Percentiles rank a stretch among this genome's conserved stretches.
phyloP scores from a whole-genome alignment of 768 basidiomycete species.

The Pleurotus eryngii region DNA sequence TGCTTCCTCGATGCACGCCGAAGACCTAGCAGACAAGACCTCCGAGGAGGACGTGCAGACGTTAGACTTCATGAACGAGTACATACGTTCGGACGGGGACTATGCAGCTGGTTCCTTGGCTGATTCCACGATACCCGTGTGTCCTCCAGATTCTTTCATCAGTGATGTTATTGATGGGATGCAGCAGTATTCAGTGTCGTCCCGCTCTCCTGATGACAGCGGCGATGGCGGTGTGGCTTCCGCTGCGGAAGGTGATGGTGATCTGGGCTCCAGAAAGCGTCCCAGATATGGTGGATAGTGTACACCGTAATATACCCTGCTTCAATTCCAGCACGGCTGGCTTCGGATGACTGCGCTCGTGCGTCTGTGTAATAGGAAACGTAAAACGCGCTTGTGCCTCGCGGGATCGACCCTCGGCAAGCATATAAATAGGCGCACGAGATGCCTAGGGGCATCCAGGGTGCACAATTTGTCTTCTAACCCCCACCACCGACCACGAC shows the following conservation, averaged over 20 bases:
- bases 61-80: neutral
- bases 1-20: too few relatives aligned
- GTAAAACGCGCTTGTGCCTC: neutral
- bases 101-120: neutral
- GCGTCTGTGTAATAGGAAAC: constrained; percentile 7
- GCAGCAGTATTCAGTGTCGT: neutral
- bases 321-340: neutral
- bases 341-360: neutral
- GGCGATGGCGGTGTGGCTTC: neutral
- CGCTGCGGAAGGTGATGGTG: neutral
- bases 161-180: too few relatives aligned
- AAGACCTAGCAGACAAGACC: constrained; percentile 7
- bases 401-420: neutral
- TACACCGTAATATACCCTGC: neutral
- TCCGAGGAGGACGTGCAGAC: neutral
- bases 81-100: neutral
- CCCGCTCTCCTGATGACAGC: neutral
- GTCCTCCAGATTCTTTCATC: neutral
- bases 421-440: neutral
- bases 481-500: constrained; percentile 20
- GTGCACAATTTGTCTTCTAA: constrained; percentile 7
- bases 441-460: neutral
- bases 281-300: constrained; percentile 1
- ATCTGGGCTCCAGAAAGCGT: neutral
- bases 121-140: neutral